Percentiles rank a stretch among this genome's conserved stretches.
phyloP scores from a whole-genome alignment of 805 yeast genomes.

The Lipomyces spencermartinsiae region DNA sequence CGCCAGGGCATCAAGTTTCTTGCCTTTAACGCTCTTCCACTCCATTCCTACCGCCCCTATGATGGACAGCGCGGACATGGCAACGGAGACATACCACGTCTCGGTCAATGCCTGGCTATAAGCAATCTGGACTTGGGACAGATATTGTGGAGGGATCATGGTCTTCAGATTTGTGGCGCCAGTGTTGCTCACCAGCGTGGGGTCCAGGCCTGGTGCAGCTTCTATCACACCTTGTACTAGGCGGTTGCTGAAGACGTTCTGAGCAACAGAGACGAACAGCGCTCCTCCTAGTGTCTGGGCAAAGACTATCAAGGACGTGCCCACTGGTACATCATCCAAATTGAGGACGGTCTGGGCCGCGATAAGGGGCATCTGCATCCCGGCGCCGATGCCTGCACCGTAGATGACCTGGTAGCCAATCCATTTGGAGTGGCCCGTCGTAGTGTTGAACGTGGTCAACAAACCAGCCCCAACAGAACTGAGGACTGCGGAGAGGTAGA shows the following conservation, averaged over 20 bases:
- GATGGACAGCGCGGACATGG: conserved; percentile 3
- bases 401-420: conserved; percentile 55
- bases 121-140: conserved; percentile 9
- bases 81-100: conserved; percentile 14
- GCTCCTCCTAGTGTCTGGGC: conserved; percentile 22
- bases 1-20: conserved; percentile 7
- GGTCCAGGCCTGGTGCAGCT: conserved; percentile 9
- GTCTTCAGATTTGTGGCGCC: conserved; percentile 19
- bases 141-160: conserved; percentile 10
- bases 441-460: conserved; percentile 50
- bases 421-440: conserved; percentile 48
- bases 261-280: conserved; percentile 18
- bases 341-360: conserved; percentile 26
- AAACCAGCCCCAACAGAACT: conserved; percentile 56
- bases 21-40: conserved; percentile 23
- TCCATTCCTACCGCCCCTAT: conserved; percentile 17
- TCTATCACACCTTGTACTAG: not conserved
- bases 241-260: conserved; percentile 14
- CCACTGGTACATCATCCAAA: conserved; percentile 22
- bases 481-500: conserved; percentile 48
- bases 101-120: conserved; percentile 12
- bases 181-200: conserved; percentile 7
- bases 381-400: conserved; percentile 56
- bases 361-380: conserved; percentile 17
- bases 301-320: conserved; percentile 15